Percentiles rank a stretch among this genome's conserved stretches.
Conservation (phyloP, 441 rosid genomes). For the Populus hybrid region DNA sequence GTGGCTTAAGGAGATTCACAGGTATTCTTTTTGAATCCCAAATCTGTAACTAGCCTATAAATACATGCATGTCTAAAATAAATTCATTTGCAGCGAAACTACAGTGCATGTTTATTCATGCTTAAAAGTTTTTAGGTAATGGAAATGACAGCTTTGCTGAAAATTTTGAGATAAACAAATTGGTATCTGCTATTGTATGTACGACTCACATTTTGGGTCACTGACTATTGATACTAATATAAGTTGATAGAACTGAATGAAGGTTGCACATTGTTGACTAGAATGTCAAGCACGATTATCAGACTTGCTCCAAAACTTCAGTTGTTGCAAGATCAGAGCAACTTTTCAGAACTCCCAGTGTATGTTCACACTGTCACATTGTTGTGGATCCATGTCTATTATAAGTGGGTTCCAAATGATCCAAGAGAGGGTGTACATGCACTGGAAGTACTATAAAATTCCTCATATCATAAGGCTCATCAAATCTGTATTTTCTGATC, state of each 20-base stretch:
- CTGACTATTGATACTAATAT: neutral
- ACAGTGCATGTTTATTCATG: neutral
- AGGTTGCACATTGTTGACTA: neutral
- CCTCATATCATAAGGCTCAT: neutral
- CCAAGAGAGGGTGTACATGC: neutral
- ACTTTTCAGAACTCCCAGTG: neutral
- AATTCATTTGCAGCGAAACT: neutral
- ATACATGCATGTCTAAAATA: neutral
- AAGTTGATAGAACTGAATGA: neutral
- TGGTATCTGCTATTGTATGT: neutral
- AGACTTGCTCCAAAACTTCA: neutral
- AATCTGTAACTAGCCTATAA: neutral
- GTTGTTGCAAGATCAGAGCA: neutral
- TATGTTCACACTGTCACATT: neutral
- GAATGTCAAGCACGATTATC: neutral
- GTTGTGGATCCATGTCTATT: neutral
- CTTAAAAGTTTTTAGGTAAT: neutral
- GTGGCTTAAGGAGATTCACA: conserved; percentile 99
- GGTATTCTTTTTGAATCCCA: conserved; percentile 39
- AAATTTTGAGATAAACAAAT: neutral
- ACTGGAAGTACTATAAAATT: neutral
- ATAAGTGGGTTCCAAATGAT: neutral
- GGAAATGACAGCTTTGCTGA: neutral
- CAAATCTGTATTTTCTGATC: neutral
- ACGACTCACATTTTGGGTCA: neutral